These are phyloP conservation scores for Apiospora sp. DNA, from an alignment of 2,329 filamentous ascomycete species.

Conservation along the genomic window DNA sequence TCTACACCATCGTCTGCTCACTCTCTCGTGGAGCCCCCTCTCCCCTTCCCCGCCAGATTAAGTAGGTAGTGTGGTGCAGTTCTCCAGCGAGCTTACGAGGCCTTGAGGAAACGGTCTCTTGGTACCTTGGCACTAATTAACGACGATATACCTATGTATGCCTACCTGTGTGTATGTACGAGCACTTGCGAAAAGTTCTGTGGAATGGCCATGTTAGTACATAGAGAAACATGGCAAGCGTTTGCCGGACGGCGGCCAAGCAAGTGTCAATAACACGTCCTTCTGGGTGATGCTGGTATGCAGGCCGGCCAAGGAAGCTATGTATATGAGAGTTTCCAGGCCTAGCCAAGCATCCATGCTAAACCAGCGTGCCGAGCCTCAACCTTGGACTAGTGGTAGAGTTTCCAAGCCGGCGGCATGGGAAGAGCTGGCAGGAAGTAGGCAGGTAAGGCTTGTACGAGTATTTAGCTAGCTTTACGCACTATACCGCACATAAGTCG, in stretches of 20 bases:
- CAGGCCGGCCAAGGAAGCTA: neutral
- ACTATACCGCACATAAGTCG: slow-evolving; percentile 10
- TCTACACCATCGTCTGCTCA: neutral
- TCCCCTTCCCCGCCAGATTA: slow-evolving; percentile 17
- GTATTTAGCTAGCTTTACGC: neutral
- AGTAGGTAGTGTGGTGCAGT: slow-evolving; percentile 3
- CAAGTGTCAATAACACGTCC: neutral
- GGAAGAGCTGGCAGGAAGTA: neutral
- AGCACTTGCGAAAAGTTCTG: neutral
- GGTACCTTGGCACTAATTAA: neutral
- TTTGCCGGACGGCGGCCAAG: neutral
- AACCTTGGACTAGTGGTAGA: slow-evolving; percentile 12
- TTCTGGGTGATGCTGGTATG: neutral
- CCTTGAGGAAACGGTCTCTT: neutral
- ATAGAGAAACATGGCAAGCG: neutral
- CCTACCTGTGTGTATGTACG: neutral
- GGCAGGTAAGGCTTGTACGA: neutral
- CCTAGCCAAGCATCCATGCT: neutral
- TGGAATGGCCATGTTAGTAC: neutral
- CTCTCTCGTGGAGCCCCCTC: neutral
- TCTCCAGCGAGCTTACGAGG: slow-evolving; percentile 19
- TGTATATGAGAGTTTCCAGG: slow-evolving; percentile 10
- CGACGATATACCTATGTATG: neutral
- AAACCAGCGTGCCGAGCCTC: slow-evolving; percentile 9
- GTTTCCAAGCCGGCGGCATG: slow-evolving; percentile 1